Conservation (phyloP, 805 yeast species). For the Myxozyma geophila region DNA sequence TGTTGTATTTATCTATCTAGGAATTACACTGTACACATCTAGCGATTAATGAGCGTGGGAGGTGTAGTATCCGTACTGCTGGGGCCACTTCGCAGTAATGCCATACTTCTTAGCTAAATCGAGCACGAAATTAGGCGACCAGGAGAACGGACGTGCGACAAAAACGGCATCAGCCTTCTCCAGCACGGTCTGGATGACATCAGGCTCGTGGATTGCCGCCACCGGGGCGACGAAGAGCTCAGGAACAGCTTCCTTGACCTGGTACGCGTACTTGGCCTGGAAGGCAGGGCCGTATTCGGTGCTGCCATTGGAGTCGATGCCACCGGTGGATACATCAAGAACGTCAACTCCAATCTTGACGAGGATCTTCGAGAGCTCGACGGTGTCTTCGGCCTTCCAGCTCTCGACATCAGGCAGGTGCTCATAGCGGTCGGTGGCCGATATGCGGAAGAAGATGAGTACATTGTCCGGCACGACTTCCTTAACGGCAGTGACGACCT, state of each 20-base stretch:
- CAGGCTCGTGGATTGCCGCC: slow-evolving; percentile 50
- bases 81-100: slow-evolving; percentile 49
- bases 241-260: slow-evolving; percentile 53
- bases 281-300: slow-evolving; percentile 46
- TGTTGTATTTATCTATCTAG: background rate
- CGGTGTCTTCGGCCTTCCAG: slow-evolving; percentile 55
- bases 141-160: slow-evolving; percentile 54
- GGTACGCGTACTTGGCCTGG: slow-evolving; percentile 50
- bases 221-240: slow-evolving; percentile 54
- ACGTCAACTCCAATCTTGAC: slow-evolving; percentile 52
- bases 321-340: slow-evolving; percentile 62
- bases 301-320: slow-evolving; percentile 46
- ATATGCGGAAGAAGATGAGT: slow-evolving; percentile 56
- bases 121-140: slow-evolving; percentile 57
- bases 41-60: slow-evolving; percentile 1
- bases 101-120: slow-evolving; percentile 57
- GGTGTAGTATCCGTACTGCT: slow-evolving; percentile 39
- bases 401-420: slow-evolving; percentile 32
- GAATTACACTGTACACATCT: background rate
- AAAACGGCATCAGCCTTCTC: slow-evolving; percentile 55
- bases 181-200: slow-evolving; percentile 49
- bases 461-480: slow-evolving; percentile 48
- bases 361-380: slow-evolving; percentile 37
- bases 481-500: slow-evolving; percentile 54
- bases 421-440: slow-evolving; percentile 51